phyloP scores from a whole-genome alignment of 805 yeast species.

The Candida manassasensis region DNA sequence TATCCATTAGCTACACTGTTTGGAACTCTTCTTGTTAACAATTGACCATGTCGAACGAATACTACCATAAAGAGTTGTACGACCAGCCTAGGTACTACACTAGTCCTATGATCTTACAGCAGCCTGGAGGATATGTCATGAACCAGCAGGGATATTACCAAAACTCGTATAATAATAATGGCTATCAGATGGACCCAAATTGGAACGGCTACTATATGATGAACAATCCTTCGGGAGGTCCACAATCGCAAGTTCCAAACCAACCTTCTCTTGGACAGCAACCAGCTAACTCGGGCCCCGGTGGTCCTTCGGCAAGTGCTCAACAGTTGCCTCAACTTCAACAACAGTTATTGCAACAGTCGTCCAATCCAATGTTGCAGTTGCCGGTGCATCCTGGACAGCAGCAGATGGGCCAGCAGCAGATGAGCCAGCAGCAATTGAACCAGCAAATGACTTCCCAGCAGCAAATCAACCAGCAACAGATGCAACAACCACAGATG shows the following conservation, averaged over 20 bases:
- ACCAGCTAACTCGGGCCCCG: conserved; percentile 8
- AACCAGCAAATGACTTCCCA: conserved; percentile 3
- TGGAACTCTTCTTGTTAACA: background rate
- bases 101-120: conserved; percentile 21
- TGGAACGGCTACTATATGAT: conserved; percentile 4
- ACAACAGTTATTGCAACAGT: conserved; percentile 8
- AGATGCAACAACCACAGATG: conserved; percentile 7
- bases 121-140: conserved; percentile 14
- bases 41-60: conserved; percentile 3
- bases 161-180: conserved; percentile 1
- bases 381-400: conserved; percentile 11
- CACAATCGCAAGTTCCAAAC: conserved; percentile 1
- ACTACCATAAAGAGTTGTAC: conserved; percentile 4
- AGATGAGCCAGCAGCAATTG: conserved; percentile 2
- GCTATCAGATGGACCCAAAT: conserved; percentile 4
- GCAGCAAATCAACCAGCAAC: conserved; percentile 8
- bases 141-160: conserved; percentile 9
- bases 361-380: conserved; percentile 6
- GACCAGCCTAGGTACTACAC: conserved; percentile 19
- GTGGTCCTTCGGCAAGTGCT: background rate
- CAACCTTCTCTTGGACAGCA: conserved; percentile 5
- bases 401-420: conserved; percentile 7
- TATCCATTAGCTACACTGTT: background rate
- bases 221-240: background rate
- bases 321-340: conserved; percentile 4